These are phyloP conservation scores for Trichoderma gamsii DNA, from an alignment of 495 filamentous ascomycete species.

Conservation along the genomic window DNA sequence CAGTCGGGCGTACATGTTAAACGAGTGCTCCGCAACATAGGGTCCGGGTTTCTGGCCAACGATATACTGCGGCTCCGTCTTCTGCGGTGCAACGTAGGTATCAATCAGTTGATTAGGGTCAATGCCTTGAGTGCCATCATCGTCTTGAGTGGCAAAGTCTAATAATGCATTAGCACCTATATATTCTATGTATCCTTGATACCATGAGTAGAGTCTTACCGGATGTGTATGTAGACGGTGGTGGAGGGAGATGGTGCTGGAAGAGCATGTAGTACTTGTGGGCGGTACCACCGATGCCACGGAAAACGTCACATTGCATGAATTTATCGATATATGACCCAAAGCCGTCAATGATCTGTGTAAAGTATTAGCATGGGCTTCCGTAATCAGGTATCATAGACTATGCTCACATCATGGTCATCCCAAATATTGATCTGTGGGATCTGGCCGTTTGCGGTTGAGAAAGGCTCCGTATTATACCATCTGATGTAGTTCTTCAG, in stretches of 20 bases:
- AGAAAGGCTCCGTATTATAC: slow-evolving; percentile 82
- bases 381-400: slow-evolving; percentile 7
- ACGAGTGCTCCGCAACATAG: slow-evolving; percentile 74
- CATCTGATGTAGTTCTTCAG: slow-evolving; percentile 82
- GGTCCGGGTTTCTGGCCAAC: slow-evolving; percentile 67
- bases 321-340: slow-evolving; percentile 90
- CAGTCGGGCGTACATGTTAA: slow-evolving; percentile 76
- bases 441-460: slow-evolving; percentile 76
- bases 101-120: slow-evolving; percentile 64
- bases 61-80: slow-evolving; percentile 66
- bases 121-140: slow-evolving; percentile 39
- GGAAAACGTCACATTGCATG: slow-evolving; percentile 87
- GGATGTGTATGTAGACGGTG: slow-evolving; percentile 75
- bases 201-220: slow-evolving; percentile 23
- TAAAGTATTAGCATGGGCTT: not conserved
- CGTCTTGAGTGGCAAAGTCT: slow-evolving; percentile 24
- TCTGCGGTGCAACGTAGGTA: slow-evolving; percentile 59
- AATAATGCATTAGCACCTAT: not conserved
- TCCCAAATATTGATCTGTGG: slow-evolving; percentile 94
- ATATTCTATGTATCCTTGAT: not conserved
- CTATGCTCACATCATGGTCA: slow-evolving; percentile 61
- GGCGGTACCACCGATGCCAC: slow-evolving; percentile 79
- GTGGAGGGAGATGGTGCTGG: slow-evolving; percentile 84
- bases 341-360: slow-evolving; percentile 81
- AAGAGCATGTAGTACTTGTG: slow-evolving; percentile 92